Evolutionary conservation across 1,284 basidiomycete species (phyloP), one percentile per base, ranked within the genome.

Genomic region (Ceratobasidium sp.): DNA sequence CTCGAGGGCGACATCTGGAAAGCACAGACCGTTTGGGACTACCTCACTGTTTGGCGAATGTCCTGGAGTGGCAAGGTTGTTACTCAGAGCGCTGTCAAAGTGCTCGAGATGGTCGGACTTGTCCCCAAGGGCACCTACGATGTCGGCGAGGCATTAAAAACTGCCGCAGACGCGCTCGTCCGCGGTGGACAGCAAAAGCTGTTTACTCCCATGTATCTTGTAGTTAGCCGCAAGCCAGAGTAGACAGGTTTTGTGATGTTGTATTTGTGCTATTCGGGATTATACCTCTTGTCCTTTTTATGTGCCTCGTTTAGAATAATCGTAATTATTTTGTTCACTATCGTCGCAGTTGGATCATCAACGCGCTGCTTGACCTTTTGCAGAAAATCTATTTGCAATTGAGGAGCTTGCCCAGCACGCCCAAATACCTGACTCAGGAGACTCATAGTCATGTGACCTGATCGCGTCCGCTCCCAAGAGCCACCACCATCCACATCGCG

Each of bases 1-100:
- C 89, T 99, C 60, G 96, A 97, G 84, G 97, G 97, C 79, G 95
- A 98, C 84, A 88, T 98, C 80, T 83, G 86, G 80, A 97, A 99
- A 85, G 93, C 94, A 10, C 97, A 99, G 87, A 98, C 97, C 3
- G 81, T 91, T 33, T 98, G 96, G 94, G 98, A 99, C 83, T 90
- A 92, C 80, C 86, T 96, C 81, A 94, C 92, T 26, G 92, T 94
- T 66, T 94, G 92, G 92, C 89, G 96, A 77, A 98, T 95, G 88
- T 96, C 94, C 84, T 92, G 90, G 87, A 89, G 94, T 79, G 98
- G 98, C 63, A 91, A 91, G 83, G 84, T 96, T 63, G 88, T 97
- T 76, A 97, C 94, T 64, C 96, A 98, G 83, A 93, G 90, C 78
- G 89, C 89, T 0, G 88, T 98, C 65, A 90, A 92, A 85, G 66